Evolutionary conservation across 1,139 yeast species (phyloP).

Genomic region (Zygosaccharomyces pseudobailii): DNA sequence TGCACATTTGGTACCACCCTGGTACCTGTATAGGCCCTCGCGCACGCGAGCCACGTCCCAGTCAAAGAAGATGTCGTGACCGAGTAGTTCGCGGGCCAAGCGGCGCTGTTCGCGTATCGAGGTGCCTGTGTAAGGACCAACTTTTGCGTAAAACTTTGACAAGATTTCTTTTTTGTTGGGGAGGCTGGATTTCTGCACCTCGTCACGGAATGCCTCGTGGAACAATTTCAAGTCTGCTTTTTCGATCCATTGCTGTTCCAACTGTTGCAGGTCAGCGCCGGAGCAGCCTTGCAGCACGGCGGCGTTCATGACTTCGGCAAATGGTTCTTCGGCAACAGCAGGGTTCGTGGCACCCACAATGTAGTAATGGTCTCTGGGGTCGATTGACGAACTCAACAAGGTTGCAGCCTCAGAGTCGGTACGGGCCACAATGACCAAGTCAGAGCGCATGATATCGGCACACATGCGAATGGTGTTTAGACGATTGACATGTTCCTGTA

Average conservation of each 20-base stretch:
- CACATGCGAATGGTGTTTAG: slow-evolving; percentile 91
- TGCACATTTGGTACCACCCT: slow-evolving; percentile 96
- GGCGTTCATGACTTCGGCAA: slow-evolving; percentile 72
- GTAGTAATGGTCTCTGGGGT: slow-evolving; percentile 90
- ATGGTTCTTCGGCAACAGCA: slow-evolving; percentile 51
- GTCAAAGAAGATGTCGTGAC: slow-evolving; percentile 83
- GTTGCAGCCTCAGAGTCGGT: slow-evolving; percentile 98
- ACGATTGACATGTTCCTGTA: slow-evolving; percentile 93
- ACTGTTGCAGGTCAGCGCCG: slow-evolving; percentile 63
- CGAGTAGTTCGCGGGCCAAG: slow-evolving; percentile 70
- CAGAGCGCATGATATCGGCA: slow-evolving; percentile 89
- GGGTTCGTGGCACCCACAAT: slow-evolving; percentile 90
- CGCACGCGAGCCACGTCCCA: slow-evolving; percentile 97
- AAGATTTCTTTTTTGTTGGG: slow-evolving; percentile 64
- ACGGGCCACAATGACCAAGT: slow-evolving; percentile 84
- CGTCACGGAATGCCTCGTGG: slow-evolving; percentile 89
- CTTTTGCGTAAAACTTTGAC: slow-evolving; percentile 59
- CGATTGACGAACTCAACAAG: slow-evolving; percentile 86
- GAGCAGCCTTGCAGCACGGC: slow-evolving; percentile 73
- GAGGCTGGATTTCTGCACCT: slow-evolving; percentile 56
- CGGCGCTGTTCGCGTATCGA: slow-evolving; percentile 79
- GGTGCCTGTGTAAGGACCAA: slow-evolving; percentile 68
- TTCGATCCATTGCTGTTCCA: slow-evolving; percentile 80
- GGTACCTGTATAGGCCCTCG: slow-evolving; percentile 96
- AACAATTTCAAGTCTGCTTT: slow-evolving; percentile 83